phyloP scores from a whole-genome alignment of 805 yeast species.

The Naumovozyma castellii region DNA sequence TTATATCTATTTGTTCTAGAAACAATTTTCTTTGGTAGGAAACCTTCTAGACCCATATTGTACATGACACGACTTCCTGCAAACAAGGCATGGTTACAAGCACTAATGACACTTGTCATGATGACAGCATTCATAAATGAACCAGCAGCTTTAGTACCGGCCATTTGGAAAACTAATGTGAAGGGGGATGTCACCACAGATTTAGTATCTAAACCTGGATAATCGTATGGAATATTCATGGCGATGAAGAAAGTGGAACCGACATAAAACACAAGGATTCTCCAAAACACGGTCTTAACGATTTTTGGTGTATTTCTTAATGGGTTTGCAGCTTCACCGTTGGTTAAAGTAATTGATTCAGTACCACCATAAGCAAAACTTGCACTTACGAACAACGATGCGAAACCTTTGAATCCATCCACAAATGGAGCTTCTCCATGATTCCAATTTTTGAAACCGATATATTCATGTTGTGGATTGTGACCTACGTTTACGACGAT shows the following conservation, averaged over 20 bases:
- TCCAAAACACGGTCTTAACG: slow-evolving; percentile 47
- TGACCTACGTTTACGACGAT: slow-evolving; percentile 53
- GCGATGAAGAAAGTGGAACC: slow-evolving; percentile 49
- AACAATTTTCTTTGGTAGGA: slow-evolving; percentile 22
- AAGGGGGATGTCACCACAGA: slow-evolving; percentile 36
- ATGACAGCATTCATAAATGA: slow-evolving; percentile 45
- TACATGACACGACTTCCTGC: slow-evolving; percentile 43
- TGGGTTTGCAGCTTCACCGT: slow-evolving; percentile 52
- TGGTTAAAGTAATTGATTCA: slow-evolving; percentile 39
- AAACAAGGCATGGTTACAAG: slow-evolving; percentile 45
- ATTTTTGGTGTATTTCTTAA: slow-evolving; percentile 51
- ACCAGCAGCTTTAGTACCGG: slow-evolving; percentile 45
- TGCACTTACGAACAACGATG: slow-evolving; percentile 41
- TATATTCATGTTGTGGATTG: slow-evolving; percentile 41
- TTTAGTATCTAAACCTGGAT: slow-evolving; percentile 33
- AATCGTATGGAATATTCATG: slow-evolving; percentile 49
- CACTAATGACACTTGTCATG: slow-evolving; percentile 45
- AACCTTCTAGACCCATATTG: slow-evolving; percentile 43
- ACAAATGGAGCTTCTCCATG: slow-evolving; percentile 46
- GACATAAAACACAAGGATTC: slow-evolving; percentile 50
- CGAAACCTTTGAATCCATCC: slow-evolving; percentile 44
- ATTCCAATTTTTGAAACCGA: slow-evolving; percentile 50
- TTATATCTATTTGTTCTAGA: slow-evolving; percentile 35
- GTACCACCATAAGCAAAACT: slow-evolving; percentile 45
- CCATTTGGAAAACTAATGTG: slow-evolving; percentile 40